A percentile compares a stretch with the other conserved stretches of the same genome.
These are phyloP conservation scores for Sclerotinia subarctica DNA, from an alignment of 2,329 filamentous ascomycete genomes.

Conservation along the genomic window DNA sequence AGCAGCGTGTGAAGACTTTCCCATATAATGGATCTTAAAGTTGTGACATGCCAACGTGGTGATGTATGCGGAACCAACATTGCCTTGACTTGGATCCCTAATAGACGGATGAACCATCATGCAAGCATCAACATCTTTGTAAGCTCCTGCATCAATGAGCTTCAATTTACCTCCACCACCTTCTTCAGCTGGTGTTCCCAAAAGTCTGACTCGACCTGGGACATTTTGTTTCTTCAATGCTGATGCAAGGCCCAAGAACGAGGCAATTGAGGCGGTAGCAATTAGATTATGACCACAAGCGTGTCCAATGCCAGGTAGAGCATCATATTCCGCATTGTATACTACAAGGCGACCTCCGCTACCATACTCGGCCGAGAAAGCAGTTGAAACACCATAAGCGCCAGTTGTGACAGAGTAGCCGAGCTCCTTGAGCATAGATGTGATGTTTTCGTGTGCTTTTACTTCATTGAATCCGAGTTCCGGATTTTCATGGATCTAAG, in stretches of 20 bases:
- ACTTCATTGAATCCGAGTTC: conserved; percentile 52
- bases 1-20: conserved; percentile 41
- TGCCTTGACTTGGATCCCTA: not conserved
- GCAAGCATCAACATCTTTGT: conserved; percentile 40
- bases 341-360: conserved; percentile 45
- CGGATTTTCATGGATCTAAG: conserved; percentile 46
- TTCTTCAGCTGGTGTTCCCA: conserved; percentile 38
- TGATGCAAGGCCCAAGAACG: conserved; percentile 40
- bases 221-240: conserved; percentile 29
- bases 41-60: conserved; percentile 25
- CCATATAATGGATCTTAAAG: conserved; percentile 31
- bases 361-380: conserved; percentile 47
- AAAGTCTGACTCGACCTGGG: conserved; percentile 33
- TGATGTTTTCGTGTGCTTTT: conserved; percentile 50
- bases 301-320: conserved; percentile 43
- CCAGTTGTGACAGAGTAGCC: conserved; percentile 48
- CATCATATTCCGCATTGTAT: conserved; percentile 49
- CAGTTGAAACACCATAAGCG: conserved; percentile 51
- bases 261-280: conserved; percentile 40
- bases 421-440: conserved; percentile 43
- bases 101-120: conserved; percentile 42
- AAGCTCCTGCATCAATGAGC: conserved; percentile 45
- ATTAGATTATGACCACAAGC: conserved; percentile 47
- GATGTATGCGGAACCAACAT: conserved; percentile 17
- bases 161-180: conserved; percentile 42